Evolutionary conservation across 495 filamentous ascomycete genomes (phyloP).

Genomic region (Neurospora sp.): DNA sequence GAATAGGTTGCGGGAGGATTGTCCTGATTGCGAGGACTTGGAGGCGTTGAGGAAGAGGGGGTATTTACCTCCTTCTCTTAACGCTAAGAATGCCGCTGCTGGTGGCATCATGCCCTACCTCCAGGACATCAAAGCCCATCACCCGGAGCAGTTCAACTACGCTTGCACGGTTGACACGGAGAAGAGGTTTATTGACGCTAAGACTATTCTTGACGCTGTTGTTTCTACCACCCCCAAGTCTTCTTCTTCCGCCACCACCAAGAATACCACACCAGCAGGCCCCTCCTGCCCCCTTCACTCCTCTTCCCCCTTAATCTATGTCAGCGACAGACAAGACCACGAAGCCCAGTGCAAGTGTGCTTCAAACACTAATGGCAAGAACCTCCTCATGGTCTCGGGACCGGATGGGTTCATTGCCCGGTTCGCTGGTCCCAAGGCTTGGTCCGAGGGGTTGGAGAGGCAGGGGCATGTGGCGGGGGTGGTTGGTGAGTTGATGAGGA

Average conservation of each 20-base stretch:
- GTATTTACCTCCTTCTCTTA: neutral
- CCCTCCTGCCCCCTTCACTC: conserved; percentile 20
- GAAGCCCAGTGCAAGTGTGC: neutral
- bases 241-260: neutral
- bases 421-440: conserved; percentile 69
- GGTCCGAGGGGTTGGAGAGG: conserved; percentile 57
- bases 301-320: neutral
- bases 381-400: conserved; percentile 70
- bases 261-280: neutral
- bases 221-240: conserved; percentile 1
- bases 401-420: conserved; percentile 80
- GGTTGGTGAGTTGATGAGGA: conserved; percentile 22
- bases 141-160: conserved; percentile 46
- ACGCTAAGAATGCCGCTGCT: neutral
- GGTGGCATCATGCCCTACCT: conserved; percentile 48
- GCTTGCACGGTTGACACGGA: conserved; percentile 77
- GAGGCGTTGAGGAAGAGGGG: neutral
- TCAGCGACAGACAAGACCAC: neutral
- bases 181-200: conserved; percentile 42
- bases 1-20: conserved; percentile 30
- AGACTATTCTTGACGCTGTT: conserved; percentile 1
- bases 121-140: conserved; percentile 43
- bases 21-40: conserved; percentile 2
- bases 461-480: conserved; percentile 49
- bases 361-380: conserved; percentile 26